Conservation (phyloP, 2,329 filamentous ascomycete species). For the Monilinia fructigena region DNA sequence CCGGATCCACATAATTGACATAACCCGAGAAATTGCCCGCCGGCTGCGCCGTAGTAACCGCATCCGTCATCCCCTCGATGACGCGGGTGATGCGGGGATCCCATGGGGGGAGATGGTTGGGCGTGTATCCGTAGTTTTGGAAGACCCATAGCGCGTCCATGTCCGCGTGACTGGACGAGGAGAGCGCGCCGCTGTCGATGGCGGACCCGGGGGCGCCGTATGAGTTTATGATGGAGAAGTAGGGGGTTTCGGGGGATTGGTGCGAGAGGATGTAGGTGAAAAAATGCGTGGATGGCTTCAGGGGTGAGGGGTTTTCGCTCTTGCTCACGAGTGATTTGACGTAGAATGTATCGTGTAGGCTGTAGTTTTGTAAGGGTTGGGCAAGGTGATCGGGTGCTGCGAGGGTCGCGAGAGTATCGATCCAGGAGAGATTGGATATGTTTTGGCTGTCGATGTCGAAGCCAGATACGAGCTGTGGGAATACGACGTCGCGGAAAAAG, state of each 20-base stretch:
- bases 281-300: constrained; percentile 24
- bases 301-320: constrained; percentile 23
- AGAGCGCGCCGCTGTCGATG: constrained; percentile 24
- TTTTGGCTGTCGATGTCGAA: constrained; percentile 36
- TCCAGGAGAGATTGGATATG: constrained; percentile 37
- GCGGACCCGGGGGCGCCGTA: constrained; percentile 29
- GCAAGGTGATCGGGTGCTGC: constrained; percentile 22
- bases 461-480: constrained; percentile 43
- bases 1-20: constrained; percentile 35
- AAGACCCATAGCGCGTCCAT: constrained; percentile 32
- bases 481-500: constrained; percentile 43
- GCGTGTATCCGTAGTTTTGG: constrained; percentile 30
- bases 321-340: constrained; percentile 21
- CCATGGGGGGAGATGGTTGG: constrained; percentile 24
- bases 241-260: constrained; percentile 25
- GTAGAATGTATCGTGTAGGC: constrained; percentile 45
- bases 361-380: constrained; percentile 42
- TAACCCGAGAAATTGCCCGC: constrained; percentile 35
- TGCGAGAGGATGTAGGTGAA: constrained; percentile 23
- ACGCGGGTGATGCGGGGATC: constrained; percentile 23
- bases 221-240: constrained; percentile 32
- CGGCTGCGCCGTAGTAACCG: constrained; percentile 29
- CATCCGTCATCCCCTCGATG: constrained; percentile 29
- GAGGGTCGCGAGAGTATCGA: constrained; percentile 39
- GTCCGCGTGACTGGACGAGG: constrained; percentile 26